Evolutionary conservation across 2,329 filamentous ascomycete genomes (phyloP).

Genomic region (Allantophomopsis cytisporea): DNA sequence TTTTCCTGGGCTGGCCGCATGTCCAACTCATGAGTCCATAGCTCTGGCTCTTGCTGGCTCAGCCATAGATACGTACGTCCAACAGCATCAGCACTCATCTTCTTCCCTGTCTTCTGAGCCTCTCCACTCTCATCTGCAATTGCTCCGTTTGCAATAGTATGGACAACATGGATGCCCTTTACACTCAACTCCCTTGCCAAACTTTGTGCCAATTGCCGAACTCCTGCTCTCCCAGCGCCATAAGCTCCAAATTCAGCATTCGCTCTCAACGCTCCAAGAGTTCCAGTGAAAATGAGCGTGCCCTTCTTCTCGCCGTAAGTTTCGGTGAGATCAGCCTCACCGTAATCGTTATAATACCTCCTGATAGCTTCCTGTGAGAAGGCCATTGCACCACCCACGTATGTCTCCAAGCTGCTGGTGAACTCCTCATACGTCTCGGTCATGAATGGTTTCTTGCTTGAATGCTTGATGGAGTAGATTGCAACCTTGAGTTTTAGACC

Average conservation of each 20-base stretch:
- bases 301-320: conserved; percentile 35
- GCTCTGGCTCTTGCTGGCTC: conserved; percentile 24
- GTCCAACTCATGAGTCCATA: conserved; percentile 36
- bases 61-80: conserved; percentile 41
- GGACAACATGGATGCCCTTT: conserved; percentile 43
- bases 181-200: conserved; percentile 40
- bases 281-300: conserved; percentile 42
- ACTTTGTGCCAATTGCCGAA: conserved; percentile 39
- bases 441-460: conserved; percentile 38
- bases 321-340: conserved; percentile 26
- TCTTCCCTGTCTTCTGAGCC: conserved; percentile 30
- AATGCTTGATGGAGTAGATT: conserved; percentile 42
- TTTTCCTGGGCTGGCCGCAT: conserved; percentile 32
- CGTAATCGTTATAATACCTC: conserved; percentile 36
- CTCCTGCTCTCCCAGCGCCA: conserved; percentile 34
- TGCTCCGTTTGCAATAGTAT: conserved; percentile 40
- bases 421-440: conserved; percentile 36
- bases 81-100: conserved; percentile 42
- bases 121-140: conserved; percentile 36
- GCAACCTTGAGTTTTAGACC: conserved; percentile 35
- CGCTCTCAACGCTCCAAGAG: conserved; percentile 35
- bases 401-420: conserved; percentile 30
- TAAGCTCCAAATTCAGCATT: conserved; percentile 40
- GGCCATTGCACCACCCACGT: conserved; percentile 39
- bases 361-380: conserved; percentile 39